These are phyloP conservation scores for Saccharomyces hybrid DNA, from an alignment of 1,139 yeast genomes.

Conservation along the genomic window DNA sequence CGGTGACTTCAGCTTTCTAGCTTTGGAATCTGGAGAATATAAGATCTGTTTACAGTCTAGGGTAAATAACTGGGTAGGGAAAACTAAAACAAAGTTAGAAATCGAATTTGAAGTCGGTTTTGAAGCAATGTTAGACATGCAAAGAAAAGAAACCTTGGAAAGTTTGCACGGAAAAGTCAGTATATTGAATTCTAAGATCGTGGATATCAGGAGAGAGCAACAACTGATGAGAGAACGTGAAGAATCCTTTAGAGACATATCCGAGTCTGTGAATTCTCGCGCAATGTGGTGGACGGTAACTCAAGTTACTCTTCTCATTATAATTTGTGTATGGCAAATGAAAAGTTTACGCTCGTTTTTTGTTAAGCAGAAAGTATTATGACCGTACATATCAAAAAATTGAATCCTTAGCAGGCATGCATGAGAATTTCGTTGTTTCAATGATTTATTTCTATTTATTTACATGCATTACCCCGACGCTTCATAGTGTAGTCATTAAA, in stretches of 20 bases:
- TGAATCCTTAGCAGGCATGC: neutral
- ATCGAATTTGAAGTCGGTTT: conserved; percentile 45
- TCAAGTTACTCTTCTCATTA: conserved; percentile 49
- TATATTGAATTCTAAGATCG: conserved; percentile 46
- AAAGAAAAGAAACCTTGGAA: conserved; percentile 42
- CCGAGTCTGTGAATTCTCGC: conserved; percentile 57
- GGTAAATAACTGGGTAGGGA: conserved; percentile 51
- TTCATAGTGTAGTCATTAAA: neutral
- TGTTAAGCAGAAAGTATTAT: conserved; percentile 57
- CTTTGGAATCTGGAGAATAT: conserved; percentile 68
- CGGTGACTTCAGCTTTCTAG: conserved; percentile 63
- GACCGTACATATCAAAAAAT: conserved; percentile 11
- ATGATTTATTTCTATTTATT: neutral
- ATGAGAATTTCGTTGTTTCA: neutral
- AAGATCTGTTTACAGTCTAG: conserved; percentile 62
- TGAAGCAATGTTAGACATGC: conserved; percentile 47
- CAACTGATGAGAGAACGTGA: conserved; percentile 62
- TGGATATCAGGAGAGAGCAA: conserved; percentile 58
- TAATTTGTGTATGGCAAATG: conserved; percentile 63
- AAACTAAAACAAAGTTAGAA: conserved; percentile 40
- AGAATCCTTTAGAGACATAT: conserved; percentile 55
- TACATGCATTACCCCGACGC: neutral
- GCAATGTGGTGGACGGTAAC: conserved; percentile 61
- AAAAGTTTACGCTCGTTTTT: conserved; percentile 56
- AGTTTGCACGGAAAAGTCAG: conserved; percentile 47